Evolutionary conservation across 495 filamentous ascomycete species (phyloP), one percentile per base, ranked within the genome.

Genomic region (Penicillium pancosmium): DNA sequence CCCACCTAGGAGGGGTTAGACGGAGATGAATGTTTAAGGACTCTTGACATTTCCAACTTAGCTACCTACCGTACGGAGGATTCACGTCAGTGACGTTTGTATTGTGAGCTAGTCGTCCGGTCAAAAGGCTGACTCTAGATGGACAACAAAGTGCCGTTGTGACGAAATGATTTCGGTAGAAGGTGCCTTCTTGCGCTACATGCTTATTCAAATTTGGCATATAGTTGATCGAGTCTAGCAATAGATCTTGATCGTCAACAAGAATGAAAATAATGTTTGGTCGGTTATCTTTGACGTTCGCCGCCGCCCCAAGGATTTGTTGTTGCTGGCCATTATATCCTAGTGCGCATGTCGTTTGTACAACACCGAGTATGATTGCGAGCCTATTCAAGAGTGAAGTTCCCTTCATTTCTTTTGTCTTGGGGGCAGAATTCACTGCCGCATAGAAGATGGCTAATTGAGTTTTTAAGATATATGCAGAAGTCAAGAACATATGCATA

Each of bases 81-180:
- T 64, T 73, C 8, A 91, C 84, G 55, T 89, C 85, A 1, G 88
- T 91, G 7, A 91, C 87, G 59, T 91, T 91, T 16, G 87, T 90
- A 64, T 91, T 91, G 67, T 91, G 88, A 1, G 86, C 85, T 36
- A 82, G 77, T 61, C 83, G 82, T 15, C 88, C 88, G 0, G 87
- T 89, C 84, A 76, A 84, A 5, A 89, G 63, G 18, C 79, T 84
- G 0, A 88, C 86, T 12, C 86, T 73, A 3, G 85, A 82, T 1
- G 86, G 86, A 43, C 86, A 89, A 66, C 86, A 89, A 12, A 88
- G 71, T 12, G 86, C 79, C 2, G 81, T 86, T 1, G 86, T 86
- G 56, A 82, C 82, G 56, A 84, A 88, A 64, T 89, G 86, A 49
- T 80, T 78, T 44, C 70, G 72, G 60, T 80, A 88, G 2, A 73